Evolutionary conservation across 371 early-diverging fungal species (phyloP).

Genomic region (Mortierella sp.): DNA sequence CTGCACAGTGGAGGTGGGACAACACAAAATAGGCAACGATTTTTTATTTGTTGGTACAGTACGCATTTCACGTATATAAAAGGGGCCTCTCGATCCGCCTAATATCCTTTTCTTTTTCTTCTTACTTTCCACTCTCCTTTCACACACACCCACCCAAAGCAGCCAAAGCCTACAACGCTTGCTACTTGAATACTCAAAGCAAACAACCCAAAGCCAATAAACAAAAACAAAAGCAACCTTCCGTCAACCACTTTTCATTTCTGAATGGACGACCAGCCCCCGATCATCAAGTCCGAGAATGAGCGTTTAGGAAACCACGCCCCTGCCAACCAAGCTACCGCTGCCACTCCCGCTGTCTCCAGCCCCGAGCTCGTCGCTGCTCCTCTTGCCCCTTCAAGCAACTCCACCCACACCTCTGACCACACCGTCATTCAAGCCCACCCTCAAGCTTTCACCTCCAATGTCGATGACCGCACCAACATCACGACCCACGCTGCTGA

Average conservation of each 20-base stretch:
- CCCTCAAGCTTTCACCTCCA: background rate
- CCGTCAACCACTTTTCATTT: constrained; percentile 1
- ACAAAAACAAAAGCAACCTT: background rate
- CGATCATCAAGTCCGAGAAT: constrained; percentile 26
- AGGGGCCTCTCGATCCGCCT: background rate
- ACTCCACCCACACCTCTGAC: constrained; percentile 2
- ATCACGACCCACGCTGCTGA: background rate
- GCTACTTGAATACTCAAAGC: background rate
- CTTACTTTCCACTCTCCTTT: background rate
- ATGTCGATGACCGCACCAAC: background rate
- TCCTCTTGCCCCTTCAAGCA: background rate
- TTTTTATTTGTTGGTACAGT: background rate
- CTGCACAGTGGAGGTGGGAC: constrained; percentile 10
- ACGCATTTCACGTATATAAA: background rate
- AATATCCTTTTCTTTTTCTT: background rate
- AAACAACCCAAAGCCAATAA: background rate
- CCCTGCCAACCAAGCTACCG: background rate
- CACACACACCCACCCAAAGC: background rate
- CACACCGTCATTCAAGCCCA: background rate
- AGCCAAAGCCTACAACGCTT: background rate
- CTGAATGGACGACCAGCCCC: constrained; percentile 41
- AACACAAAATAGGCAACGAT: constrained; percentile 1
- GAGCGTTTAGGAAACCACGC: constrained; percentile 32
- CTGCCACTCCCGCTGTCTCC: background rate
- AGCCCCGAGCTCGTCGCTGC: background rate